Percentiles rank a stretch among this genome's conserved stretches.
phyloP scores from a whole-genome alignment of 257 asterid species.

The Solanum ossicruentum region DNA sequence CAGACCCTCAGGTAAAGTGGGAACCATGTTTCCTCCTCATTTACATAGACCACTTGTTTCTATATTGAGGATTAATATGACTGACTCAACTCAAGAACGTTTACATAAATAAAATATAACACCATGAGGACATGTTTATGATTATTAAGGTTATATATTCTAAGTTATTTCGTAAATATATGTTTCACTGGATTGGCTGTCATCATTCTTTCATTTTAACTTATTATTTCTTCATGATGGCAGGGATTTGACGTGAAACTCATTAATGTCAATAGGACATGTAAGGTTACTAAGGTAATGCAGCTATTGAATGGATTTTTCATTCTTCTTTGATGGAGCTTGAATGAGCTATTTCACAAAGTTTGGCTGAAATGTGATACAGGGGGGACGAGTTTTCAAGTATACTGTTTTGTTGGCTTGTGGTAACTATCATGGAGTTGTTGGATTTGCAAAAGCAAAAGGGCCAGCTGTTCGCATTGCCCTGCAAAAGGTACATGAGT shows the following conservation, averaged over 20 bases:
- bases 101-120: not conserved
- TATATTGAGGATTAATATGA: not conserved
- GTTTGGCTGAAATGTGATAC: slow-evolving; percentile 5
- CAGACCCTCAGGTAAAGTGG: not conserved
- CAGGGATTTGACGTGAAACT: slow-evolving; percentile 96
- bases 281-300: slow-evolving; percentile 84
- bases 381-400: slow-evolving; percentile 86
- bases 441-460: slow-evolving; percentile 94
- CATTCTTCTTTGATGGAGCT: not conserved
- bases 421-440: slow-evolving; percentile 88
- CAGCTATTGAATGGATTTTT: not conserved
- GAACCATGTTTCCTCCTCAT: not conserved
- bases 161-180: not conserved
- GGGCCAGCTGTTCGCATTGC: slow-evolving; percentile 72
- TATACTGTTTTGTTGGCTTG: slow-evolving; percentile 86
- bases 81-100: not conserved
- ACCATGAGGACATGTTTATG: not conserved
- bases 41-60: not conserved
- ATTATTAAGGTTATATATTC: not conserved
- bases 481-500: slow-evolving; percentile 60
- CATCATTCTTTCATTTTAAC: not conserved
- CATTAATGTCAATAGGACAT: slow-evolving; percentile 72
- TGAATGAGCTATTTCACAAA: not conserved
- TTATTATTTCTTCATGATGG: slow-evolving; percentile 7
- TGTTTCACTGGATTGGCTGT: not conserved